Conservation (phyloP, 768 basidiomycete species). For the Tulasnella sp. region DNA sequence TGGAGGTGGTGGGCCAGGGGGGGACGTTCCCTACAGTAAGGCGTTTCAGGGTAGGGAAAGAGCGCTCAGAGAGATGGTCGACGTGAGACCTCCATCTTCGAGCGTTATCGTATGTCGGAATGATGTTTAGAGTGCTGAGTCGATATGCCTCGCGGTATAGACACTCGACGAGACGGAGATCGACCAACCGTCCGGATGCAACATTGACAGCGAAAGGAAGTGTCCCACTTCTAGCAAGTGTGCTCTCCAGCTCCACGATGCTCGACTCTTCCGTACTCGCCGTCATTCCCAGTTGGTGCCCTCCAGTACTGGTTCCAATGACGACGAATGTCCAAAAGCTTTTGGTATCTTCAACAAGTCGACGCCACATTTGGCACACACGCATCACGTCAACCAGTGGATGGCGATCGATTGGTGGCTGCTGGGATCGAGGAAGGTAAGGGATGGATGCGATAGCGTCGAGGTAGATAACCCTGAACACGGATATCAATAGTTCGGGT, state of each 20-base stretch:
- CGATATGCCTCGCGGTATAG: background rate
- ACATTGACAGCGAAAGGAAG: background rate
- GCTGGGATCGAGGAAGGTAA: background rate
- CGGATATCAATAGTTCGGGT: background rate
- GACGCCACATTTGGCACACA: background rate
- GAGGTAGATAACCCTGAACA: background rate
- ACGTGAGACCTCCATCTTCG: background rate
- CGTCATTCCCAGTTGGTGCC: background rate
- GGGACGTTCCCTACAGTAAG: background rate
- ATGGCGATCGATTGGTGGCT: background rate
- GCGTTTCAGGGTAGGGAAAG: background rate
- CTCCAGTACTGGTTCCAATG: background rate
- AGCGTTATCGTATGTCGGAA: background rate
- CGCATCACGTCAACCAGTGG: background rate
- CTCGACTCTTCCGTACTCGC: background rate
- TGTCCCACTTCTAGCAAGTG: background rate
- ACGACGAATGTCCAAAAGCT: background rate
- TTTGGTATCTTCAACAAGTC: background rate
- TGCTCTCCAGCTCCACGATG: background rate
- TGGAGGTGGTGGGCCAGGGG: background rate
- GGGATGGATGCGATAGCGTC: background rate
- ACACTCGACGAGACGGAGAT: background rate
- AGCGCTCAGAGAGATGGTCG: background rate
- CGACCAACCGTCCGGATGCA: background rate
- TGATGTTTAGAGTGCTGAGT: background rate